Base-by-base conservation (phyloP, 2,329 filamentous ascomycete genomes). In the Trichoderma harzianum region DNA sequence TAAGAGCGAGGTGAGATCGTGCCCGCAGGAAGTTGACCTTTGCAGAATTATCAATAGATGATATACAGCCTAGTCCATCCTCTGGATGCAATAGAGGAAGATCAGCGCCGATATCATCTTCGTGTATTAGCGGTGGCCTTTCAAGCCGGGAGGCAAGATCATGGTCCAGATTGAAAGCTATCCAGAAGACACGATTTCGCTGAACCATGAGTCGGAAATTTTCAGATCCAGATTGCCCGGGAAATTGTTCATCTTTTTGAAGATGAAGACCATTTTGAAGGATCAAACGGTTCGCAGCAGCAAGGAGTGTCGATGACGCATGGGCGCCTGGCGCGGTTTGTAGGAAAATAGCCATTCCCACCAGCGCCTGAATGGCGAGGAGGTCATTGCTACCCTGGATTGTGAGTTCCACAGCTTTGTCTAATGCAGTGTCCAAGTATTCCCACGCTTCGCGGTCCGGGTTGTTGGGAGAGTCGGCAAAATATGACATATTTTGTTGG, bases 291-390 rank as follows among this genome's bases (percentile, higher is more conserved):
- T 39, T 67, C 5, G 64, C 47, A 34, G 64, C 64, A 7, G 64
- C 47, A 34, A 67, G 64, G 14, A 67, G 30, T 8, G 64, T 67
- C 30, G 64, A 67, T 14, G 64, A 21, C 12, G 64, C 47, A n/a
- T 67, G 64, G 21, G 47, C 64, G 28, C 39, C 64, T n/a, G 47
- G 64, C 21, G 64, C 53, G 21, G 64, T 32, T 32, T 67, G 64
- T 32, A 67, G 47, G 14, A 67, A 67, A 28, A 67, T 67, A 5
- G 64, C 24, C 64, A 67, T 57, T 67, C 47, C 64, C 28, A 67
- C 14, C 47, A 67, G 64, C 21, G 64, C 64, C n/a, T 67, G 64
- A 16, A 67, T 67, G 6, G 64, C 64, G 12, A 67, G 18, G 12
- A 67, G 51, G 11, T 67, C 64, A 12, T 67, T 26, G 16, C 64